Base-by-base conservation (phyloP, 202 grass and related monocot genomes). In the Schoenoplectus tabernaemontani region DNA sequence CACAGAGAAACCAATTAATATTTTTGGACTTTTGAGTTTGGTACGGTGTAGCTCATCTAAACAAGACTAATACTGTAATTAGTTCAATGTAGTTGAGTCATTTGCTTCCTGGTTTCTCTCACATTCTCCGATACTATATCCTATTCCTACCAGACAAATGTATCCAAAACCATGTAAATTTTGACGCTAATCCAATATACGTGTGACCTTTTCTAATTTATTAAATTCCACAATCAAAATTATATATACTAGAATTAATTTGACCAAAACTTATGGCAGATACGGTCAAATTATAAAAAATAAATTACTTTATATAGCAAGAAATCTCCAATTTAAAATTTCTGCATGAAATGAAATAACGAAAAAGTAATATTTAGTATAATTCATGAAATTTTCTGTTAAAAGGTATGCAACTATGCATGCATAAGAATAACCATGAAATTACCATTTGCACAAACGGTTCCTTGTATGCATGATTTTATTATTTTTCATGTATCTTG, bases 41-140 rank as follows among this genome's bases (percentile, higher is more conserved):
- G 90, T 84, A 51, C 20, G 60, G 78, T 84, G 81, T 82, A 70
- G 91, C 91, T 90, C 83, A 88, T 90, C 88, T 83, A 79, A 44
- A 58, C 64, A 41, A 42, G 37, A 83, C 59, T 62, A 81, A 48
- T 48, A 42, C 11, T 50, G 36, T 81, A 51, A 22, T 33, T 64
- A 64, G 59, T 39, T 57, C n/a, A n/a, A 48, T 50, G n/a, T 39
- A 3, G 62, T 46, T 60, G 15, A 36, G 13, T 50, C 20, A 20
- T 23, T 53, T 47, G 32, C 37, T 73, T 43, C 38, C 42, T 60
- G 26, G 59, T 79, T 81, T 77, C 43, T 47, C 15, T 63, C 59
- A 34, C 53, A 76, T 73, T 12, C 9, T 56, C 2, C 7, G 2
- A 11, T 4, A 28, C 59, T 44, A 37, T 62, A 68, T 62, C 39